Evolutionary conservation across 2,329 filamentous ascomycete genomes (phyloP), one percentile per base, ranked within the genome.

Genomic region (Aspergillus sp.): DNA sequence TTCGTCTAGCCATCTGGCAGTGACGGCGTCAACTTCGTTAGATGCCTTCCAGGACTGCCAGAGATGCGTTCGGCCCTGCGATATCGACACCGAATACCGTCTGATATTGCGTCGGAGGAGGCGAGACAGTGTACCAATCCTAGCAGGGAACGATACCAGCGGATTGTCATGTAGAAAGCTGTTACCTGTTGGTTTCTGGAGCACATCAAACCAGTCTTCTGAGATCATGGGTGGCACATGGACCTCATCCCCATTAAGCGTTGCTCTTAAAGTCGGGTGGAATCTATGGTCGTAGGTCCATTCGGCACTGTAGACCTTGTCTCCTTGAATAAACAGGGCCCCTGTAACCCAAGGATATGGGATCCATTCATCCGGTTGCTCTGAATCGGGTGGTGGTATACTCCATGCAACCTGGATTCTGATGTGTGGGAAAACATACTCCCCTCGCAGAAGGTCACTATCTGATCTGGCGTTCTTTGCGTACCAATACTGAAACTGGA

Each of bases 331-430:
- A 59, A 83, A 83, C 0, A 77, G 82, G 2, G 81, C 81, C 64
- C 82, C 76, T 3, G 77, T 81, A 2, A 83, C 79, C 37, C 80
- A 78, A 6, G 80, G 76, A 57, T 81, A 79, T 1, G 82, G 81
- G 48, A 84, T 82, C 80, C 81, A 83, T 54, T 77, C 74, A 48
- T 84, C 79, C 57, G 78, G 71, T 62, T 79, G 80, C 58, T 81
- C 77, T 4, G 78, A 76, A 14, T 74, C 74, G 33, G 76, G 73
- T 2, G 80, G 80, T 55, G 81, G 79, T 48, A 79, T 79, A 61
- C 78, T 81, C 81, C 82, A 84, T 37, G 79, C 78, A 1, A 84
- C 79, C n/a, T 78, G 81, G 62, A 77, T 79, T 44, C 73, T 80
- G 62, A 83, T 78, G 61, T 84, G 80, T 2, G 79, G 75, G 56